A percentile compares a stretch with the other conserved stretches of the same genome.
These are phyloP conservation scores for Populus euphratica DNA, from an alignment of 345 rosid species.

Conservation along the genomic window DNA sequence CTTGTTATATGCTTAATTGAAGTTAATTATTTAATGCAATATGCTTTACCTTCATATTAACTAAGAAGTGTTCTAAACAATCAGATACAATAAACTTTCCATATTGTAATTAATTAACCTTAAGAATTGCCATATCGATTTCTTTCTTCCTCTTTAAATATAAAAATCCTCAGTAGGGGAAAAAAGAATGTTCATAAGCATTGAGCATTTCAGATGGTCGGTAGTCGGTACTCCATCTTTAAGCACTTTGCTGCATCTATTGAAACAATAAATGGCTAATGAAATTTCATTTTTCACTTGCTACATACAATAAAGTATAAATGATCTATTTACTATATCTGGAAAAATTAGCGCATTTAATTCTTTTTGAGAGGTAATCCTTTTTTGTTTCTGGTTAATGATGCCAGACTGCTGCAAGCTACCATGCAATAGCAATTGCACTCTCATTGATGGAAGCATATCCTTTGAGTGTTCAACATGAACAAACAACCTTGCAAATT, in stretches of 20 bases:
- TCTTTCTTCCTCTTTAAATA: not conserved
- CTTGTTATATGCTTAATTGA: not conserved
- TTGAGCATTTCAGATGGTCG: not conserved
- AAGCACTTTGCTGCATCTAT: not conserved
- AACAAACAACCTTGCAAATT: constrained; percentile 91
- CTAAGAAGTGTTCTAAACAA: not conserved
- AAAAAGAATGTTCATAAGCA: not conserved
- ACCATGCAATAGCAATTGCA: constrained; percentile 99
- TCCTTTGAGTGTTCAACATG: constrained; percentile 96
- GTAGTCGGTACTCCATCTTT: not conserved
- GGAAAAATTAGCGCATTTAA: not conserved
- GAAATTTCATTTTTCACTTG: constrained; percentile 6
- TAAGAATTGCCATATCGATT: constrained; percentile 2
- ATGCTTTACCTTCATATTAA: not conserved
- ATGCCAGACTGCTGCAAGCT: constrained; percentile 95
- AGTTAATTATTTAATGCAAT: not conserved
- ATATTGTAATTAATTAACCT: constrained; percentile 1
- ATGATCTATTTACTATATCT: constrained; percentile 8
- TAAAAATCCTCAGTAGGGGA: not conserved
- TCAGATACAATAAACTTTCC: not conserved
- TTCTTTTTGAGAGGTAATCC: constrained; percentile 11
- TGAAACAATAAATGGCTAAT: constrained; percentile 1
- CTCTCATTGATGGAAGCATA: constrained; percentile 98
- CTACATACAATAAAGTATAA: not conserved
- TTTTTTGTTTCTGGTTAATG: constrained; percentile 16